phyloP scores from a whole-genome alignment of 164 flowering plant species.

The Paratinospora sagittata region DNA sequence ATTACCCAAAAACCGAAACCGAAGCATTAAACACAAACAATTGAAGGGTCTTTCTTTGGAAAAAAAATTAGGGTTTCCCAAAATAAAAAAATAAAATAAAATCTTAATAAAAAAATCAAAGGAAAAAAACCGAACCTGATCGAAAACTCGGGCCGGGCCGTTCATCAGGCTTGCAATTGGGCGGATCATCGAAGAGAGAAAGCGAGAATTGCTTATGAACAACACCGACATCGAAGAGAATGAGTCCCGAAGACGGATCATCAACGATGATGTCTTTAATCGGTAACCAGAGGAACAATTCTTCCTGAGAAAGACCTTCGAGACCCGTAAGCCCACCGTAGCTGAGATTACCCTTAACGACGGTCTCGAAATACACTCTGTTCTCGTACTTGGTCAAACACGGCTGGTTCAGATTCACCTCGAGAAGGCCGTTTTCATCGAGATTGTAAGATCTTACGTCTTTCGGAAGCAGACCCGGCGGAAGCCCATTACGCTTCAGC shows the following conservation, averaged over 20 bases:
- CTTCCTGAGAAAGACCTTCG: conserved; percentile 67
- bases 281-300: conserved; percentile 84
- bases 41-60: background rate
- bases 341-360: conserved; percentile 64
- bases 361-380: conserved; percentile 59
- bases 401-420: conserved; percentile 57
- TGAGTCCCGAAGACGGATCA: conserved; percentile 71
- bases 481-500: conserved; percentile 54
- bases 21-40: background rate
- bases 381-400: conserved; percentile 70
- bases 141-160: background rate
- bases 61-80: background rate
- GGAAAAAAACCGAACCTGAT: conserved; percentile 6
- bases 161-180: conserved; percentile 41
- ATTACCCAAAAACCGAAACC: background rate
- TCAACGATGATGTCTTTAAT: conserved; percentile 66
- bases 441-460: conserved; percentile 55
- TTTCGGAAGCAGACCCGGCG: conserved; percentile 63
- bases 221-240: conserved; percentile 68
- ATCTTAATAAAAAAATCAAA: background rate
- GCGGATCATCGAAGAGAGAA: conserved; percentile 81
- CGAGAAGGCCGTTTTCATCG: conserved; percentile 41
- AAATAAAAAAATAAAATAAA: background rate
- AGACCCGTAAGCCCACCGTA: conserved; percentile 62
- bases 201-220: conserved; percentile 79